Evolutionary conservation across 768 basidiomycete genomes (phyloP).

Genomic region (Vishniacozyma victoriae): DNA sequence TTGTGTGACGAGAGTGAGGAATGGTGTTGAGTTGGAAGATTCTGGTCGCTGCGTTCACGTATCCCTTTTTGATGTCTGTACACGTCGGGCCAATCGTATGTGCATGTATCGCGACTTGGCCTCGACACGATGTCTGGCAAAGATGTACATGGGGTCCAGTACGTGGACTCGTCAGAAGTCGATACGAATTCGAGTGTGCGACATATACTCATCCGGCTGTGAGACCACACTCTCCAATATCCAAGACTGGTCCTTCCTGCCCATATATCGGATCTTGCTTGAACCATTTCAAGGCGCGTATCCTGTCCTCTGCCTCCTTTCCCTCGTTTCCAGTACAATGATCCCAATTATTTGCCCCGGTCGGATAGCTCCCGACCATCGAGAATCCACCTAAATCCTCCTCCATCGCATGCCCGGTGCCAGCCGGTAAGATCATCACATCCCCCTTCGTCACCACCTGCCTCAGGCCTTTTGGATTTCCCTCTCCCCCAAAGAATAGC

Average conservation of each 20-base stretch:
- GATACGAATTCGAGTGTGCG: too few species aligned
- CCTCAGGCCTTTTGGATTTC: slow-evolving; percentile 45
- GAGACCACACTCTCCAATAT: too few species aligned
- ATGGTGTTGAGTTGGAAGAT: too few species aligned
- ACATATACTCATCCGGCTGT: too few species aligned
- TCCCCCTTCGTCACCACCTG: slow-evolving; percentile 48
- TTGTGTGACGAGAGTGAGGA: too few species aligned
- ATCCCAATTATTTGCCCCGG: slow-evolving; percentile 47
- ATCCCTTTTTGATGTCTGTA: too few species aligned
- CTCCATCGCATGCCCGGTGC: slow-evolving; percentile 49
- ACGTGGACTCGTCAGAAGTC: too few species aligned
- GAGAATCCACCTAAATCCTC: slow-evolving; percentile 42
- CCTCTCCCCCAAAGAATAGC: slow-evolving; percentile 50
- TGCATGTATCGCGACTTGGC: too few species aligned
- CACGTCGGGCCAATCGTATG: too few species aligned
- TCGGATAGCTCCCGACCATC: slow-evolving; percentile 51
- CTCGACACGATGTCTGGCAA: too few species aligned
- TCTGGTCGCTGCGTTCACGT: too few species aligned
- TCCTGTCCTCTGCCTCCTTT: slow-evolving; percentile 35
- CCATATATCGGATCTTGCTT: slow-evolving; percentile 50
- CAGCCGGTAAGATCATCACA: slow-evolving; percentile 50
- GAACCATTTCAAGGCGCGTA: slow-evolving; percentile 48
- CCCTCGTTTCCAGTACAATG: slow-evolving; percentile 48
- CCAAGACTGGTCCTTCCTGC: slow-evolving; percentile 43
- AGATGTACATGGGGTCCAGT: too few species aligned